Evolutionary conservation across 202 grass and related monocot genomes (phyloP), one percentile per base, ranked within the genome.

Genomic region (Bolboschoenoplectus hybrid): DNA sequence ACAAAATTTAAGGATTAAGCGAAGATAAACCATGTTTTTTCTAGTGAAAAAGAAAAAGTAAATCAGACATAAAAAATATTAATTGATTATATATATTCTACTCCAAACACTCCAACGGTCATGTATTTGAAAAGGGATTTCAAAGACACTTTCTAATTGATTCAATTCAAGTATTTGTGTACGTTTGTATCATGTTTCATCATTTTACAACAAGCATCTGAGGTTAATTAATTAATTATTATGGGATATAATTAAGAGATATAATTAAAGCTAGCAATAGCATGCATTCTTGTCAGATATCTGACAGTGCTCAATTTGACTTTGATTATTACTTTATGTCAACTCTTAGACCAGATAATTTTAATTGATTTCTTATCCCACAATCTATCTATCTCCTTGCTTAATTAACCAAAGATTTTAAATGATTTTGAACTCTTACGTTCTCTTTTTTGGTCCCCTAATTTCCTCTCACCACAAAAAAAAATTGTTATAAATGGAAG

Each of bases 281-380:
- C 26, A 80, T 58, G 74, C 74, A 80, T 80, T 58, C 12, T 55
- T 34, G 74, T 57, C 74, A 79, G 26, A 79, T 80, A 58, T 80
- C 75, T 80, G 75, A 80, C 75, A 80, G 26, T 52, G 13, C 16
- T 5, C 53, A 36, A 38, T 80, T 26, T 80, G 19, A 80, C 51
- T 58, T 80, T 57, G 9, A 80, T 80, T 41, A 80, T 80, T 57
- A 20, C 49, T 55, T 80, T 63, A 43, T 80, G 78, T 81, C 77
- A 81, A 60, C 35, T 62, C 77, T 81, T 41, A 20, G 17, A 62
- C 40, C 35, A 81, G 36, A 60, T 81, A 41, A 60, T 43, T 45
- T 60, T 41, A 61, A 81, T 63, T 81, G 58, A 63, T 81, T 81
- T 4, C n/a, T 43, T 9, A 81, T 51, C 47, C 20, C 20, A 1